Evolutionary conservation across 495 filamentous ascomycete species (phyloP), one percentile per base, ranked within the genome.

Genomic region (Tuber aestivum): DNA sequence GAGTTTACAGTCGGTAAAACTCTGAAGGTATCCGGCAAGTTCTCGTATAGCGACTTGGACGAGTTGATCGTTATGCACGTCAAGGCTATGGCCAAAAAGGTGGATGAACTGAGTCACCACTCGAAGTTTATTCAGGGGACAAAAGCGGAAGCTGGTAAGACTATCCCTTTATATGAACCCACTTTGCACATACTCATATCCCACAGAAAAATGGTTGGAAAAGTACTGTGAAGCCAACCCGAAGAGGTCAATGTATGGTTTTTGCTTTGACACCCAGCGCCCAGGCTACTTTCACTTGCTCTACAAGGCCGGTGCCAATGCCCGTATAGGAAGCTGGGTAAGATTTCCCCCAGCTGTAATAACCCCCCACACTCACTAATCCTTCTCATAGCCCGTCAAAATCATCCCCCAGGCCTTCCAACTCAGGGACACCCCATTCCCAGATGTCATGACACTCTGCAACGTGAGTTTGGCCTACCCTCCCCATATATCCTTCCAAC

Each of bases 201-300:
- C 16, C 56, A 73, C 83, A 97, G 96, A 97, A 84, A 91, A 91
- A 87, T 99, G 95, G 95, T 87, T 99, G 74, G 91, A 92, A 42
- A 96, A 93, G 35, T 99, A 98, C 85, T 93, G 93, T 79, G 91
- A 95, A 85, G 95, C 95, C 79, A 97, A 98, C 84, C 96, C 96
- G 3, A 95, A 91, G 79, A 92, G 95, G 74, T 95, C 92, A 70
- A 92, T 92, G 69, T 99, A 99, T 84, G 90, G 91, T 32, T 99
- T 98, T 88, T 97, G 94, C 87, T 89, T 95, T 82, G 93, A 97
- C 81, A 87, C 92, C 61, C 94, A 93, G 85, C 91, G 94, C 82
- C 92, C 96, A 3, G 96, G 96, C 61, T 98, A 97, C 85, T 99
- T 98, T 85, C 90, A 86, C 82, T 89, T 99, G 41, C 95, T 94